Base-by-base conservation (phyloP, 495 filamentous ascomycete species). In the Neurospora tetrasperma region DNA sequence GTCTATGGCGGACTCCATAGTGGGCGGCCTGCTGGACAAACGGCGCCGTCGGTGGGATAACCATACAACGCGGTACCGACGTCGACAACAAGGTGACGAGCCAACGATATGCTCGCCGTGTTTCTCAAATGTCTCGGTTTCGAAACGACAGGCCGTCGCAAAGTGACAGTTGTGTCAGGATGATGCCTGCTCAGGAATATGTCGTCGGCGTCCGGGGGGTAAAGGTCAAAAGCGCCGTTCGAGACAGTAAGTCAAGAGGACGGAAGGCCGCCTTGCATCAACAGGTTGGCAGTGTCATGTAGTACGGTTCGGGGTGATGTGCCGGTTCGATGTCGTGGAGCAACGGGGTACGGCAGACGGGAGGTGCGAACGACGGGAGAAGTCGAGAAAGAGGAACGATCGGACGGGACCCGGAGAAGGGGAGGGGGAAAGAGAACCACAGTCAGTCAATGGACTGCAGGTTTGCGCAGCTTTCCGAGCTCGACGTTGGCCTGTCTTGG, bases 1-100 rank as follows among this genome's bases (percentile, higher is more conserved):
- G 27, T 74, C 73, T 16, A 73, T 16, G n/a, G 48, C 16, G 46
- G 48, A 71, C 54, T 78, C 78, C 79, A 80, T 80, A 70, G 72
- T 75, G 66, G 76, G 73, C 70, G 72, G 70, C 18, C 14, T 43
- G n/a, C 2, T 31, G 46, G 72, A 69, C 70, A 73, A 75, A 75
- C 75, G 74, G n/a, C 14, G 48, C 38, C 69, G 59, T 31, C 42
- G 71, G 74, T 73, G 72, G 73, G 69, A 62, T 71, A n/a, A 46
- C 40, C 73, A 76, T 74, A 70, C 54, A 23, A 62, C 27, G 27
- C 54, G 12, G 54, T 62, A 18, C 54, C 54, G 54, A 62, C 23
- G 54, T 62, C 54, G 54, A 62, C 54, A 62, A 27, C 54, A 35
- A 62, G 54, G 23, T 62, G 54, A 62, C 27, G 27, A 62, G 27